Evolutionary conservation across 2,329 filamentous ascomycete species (phyloP), one percentile per base, ranked within the genome.

Genomic region (Macrophomina tecta): DNA sequence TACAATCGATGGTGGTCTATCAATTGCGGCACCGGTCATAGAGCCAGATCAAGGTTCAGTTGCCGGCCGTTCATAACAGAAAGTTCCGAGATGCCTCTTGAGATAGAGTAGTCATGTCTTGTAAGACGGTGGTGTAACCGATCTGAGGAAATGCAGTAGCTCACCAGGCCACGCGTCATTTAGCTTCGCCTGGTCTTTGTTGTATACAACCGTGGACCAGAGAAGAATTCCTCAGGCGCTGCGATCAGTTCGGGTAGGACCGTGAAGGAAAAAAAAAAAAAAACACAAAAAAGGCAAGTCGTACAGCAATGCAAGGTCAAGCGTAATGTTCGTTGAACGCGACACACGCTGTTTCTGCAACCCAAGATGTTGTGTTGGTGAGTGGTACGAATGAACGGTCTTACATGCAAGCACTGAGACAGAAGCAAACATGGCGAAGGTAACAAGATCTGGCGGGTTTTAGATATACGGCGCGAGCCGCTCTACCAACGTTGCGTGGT

Each of bases 371-470:
- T 45, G 30, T 30, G 16, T 6, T 61, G n/a, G 42, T 49, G 30
- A 4, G 58, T 49, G n/a, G 58, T 38, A 62, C 58, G 14, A 23
- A 40, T n/a, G 36, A 23, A 36, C 4, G 36, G 14, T 53, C 32
- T 18, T 56, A n/a, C 40, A 18, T 30, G 12, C 28, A n/a, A 36
- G n/a, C n/a, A 40, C 55, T 28, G 55, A 60, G 38, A 34, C 28
- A 38, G 23, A 42, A n/a, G 36, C 18, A 28, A 18, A 34, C 34
- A 34, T 38, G 34, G 52, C 34, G 55, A 34, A 12, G 42, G 3
- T 12, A 18, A 45, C 58, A 62, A 62, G 58, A 62, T 49, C 58
- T 62, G 7, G 32, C 18, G 30, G 30, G 58, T 62, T 62, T 62
- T n/a, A 12, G 45, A 62, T 62, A 48, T 16, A 62, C 49, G 45